phyloP scores from a whole-genome alignment of 176 grass and related monocot species.

The Carex scoparia region DNA sequence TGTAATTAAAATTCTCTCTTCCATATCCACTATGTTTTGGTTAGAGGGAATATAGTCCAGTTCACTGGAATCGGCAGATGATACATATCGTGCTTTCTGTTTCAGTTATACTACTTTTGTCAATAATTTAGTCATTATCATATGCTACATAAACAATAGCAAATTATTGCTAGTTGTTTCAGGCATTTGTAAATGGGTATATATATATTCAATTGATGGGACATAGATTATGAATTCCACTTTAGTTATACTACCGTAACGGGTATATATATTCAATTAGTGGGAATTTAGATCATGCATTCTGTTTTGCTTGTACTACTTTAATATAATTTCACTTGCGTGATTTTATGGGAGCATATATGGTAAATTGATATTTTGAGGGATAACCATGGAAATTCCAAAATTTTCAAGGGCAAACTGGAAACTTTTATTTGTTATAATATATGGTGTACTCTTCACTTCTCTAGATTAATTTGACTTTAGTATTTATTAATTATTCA shows the following conservation, averaged over 20 bases:
- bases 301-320: background rate
- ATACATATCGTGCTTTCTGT: background rate
- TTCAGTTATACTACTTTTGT: background rate
- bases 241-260: background rate
- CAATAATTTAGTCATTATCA: background rate
- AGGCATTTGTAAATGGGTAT: too few relatives aligned
- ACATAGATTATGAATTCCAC: too few relatives aligned
- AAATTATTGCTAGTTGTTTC: background rate
- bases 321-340: background rate
- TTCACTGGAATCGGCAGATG: background rate
- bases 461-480: background rate
- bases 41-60: background rate
- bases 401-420: background rate
- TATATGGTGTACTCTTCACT: background rate
- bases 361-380: background rate
- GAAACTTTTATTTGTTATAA: background rate
- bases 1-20: background rate
- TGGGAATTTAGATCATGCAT: background rate
- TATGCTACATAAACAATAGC: background rate
- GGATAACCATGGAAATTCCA: background rate
- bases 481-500: conserved; percentile 4
- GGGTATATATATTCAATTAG: too few relatives aligned
- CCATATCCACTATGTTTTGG: background rate
- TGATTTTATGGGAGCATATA: background rate
- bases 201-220: too few relatives aligned